A percentile compares a stretch with the other conserved stretches of the same genome.
These are phyloP conservation scores for Metschnikowia peoriensis DNA, from an alignment of 805 yeast species.

Conservation along the genomic window DNA sequence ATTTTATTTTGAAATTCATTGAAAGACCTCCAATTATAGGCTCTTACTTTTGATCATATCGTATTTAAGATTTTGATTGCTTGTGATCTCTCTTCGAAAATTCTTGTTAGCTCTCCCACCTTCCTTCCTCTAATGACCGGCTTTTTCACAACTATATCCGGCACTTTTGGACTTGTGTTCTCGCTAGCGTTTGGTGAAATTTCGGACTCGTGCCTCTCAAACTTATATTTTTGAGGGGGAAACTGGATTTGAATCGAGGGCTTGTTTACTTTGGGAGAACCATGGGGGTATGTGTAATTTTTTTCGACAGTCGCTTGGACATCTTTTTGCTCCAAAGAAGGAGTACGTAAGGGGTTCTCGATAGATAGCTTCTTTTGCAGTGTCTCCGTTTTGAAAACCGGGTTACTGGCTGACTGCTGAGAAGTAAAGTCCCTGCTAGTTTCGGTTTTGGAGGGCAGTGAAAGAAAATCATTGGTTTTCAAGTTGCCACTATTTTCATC, in stretches of 20 bases:
- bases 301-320: neutral
- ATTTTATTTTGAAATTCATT: neutral
- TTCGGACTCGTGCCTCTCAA: conserved; percentile 9
- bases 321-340: neutral
- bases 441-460: neutral
- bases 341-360: neutral
- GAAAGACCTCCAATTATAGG: neutral
- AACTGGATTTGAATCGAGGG: conserved; percentile 25
- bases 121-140: conserved; percentile 54
- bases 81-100: conserved; percentile 58
- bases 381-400: too few species aligned
- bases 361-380: neutral
- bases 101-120: conserved; percentile 60
- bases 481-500: conserved; percentile 11
- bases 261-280: too few species aligned
- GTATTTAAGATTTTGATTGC: conserved; percentile 33
- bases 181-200: neutral
- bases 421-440: too few species aligned
- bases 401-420: too few species aligned
- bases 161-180: neutral
- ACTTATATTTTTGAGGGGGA: conserved; percentile 40
- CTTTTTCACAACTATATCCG: conserved; percentile 17
- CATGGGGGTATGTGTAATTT: neutral
- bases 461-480: neutral
- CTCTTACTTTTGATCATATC: conserved; percentile 3